A percentile compares a stretch with the other conserved stretches of the same genome.
phyloP scores from a whole-genome alignment of 140 eudicot species.

The Senecio squalidus region DNA sequence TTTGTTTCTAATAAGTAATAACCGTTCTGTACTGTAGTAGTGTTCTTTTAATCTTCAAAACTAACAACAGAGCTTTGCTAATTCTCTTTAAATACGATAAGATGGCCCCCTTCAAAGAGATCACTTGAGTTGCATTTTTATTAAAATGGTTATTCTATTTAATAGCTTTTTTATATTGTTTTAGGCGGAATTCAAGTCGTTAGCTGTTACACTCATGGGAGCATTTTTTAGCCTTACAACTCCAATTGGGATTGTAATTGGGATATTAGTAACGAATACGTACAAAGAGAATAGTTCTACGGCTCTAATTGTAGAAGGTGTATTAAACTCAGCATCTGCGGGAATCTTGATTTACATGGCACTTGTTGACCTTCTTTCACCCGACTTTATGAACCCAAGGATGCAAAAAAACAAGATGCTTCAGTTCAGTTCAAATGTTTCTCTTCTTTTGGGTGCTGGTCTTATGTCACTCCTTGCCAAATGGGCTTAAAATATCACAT shows the following conservation, averaged over 20 bases:
- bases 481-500: slow-evolving; percentile 39
- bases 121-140: too few relatives aligned
- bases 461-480: slow-evolving; percentile 50
- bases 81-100: too few relatives aligned
- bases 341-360: slow-evolving; percentile 48
- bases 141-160: too few relatives aligned
- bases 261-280: slow-evolving; percentile 29
- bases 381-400: slow-evolving; percentile 50
- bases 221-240: too few relatives aligned
- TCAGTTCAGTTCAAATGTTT: slow-evolving; percentile 32
- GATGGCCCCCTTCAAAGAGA: too few relatives aligned
- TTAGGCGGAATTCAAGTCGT: slow-evolving; percentile 48
- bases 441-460: slow-evolving; percentile 43
- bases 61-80: too few relatives aligned
- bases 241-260: slow-evolving; percentile 44
- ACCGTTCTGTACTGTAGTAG: too few relatives aligned
- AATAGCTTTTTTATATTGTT: slow-evolving; percentile 4
- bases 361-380: slow-evolving; percentile 53
- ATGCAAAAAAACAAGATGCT: slow-evolving; percentile 35
- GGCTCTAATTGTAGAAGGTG: slow-evolving; percentile 43
- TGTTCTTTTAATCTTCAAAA: too few relatives aligned
- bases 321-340: too few relatives aligned
- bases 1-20: too few relatives aligned
- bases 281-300: too few relatives aligned
- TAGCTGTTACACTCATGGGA: slow-evolving; percentile 30